Evolutionary conservation across 306 rosid genomes (phyloP).

Genomic region (Betula pendula): DNA sequence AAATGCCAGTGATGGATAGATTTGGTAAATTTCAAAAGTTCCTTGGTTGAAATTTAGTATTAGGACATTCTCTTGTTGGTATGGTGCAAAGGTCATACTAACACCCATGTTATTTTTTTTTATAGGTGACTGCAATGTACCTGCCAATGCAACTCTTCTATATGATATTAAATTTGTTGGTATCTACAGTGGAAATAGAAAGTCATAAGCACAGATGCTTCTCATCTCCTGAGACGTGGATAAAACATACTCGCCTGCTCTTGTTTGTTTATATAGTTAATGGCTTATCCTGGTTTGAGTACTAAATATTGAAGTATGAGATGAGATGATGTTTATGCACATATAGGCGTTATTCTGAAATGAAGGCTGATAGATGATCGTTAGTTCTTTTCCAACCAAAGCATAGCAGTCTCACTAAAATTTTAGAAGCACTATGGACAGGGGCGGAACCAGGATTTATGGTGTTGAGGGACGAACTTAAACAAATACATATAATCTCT

Average conservation of each 20-base stretch:
- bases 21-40: not conserved
- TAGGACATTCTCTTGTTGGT: slow-evolving; percentile 17
- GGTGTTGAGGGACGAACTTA: no score
- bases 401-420: not conserved
- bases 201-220: no score
- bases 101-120: slow-evolving; percentile 26
- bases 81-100: slow-evolving; percentile 20
- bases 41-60: slow-evolving; percentile 6
- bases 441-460: no score
- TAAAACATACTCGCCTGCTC: not conserved
- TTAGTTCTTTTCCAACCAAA: slow-evolving; percentile 9
- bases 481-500: no score
- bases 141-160: slow-evolving; percentile 85
- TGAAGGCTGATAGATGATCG: not conserved
- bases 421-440: not conserved
- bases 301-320: not conserved
- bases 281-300: slow-evolving; percentile 2
- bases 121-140: slow-evolving; percentile 94
- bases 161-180: slow-evolving; percentile 77
- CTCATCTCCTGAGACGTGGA: not conserved
- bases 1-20: not conserved
- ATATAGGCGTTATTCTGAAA: not conserved
- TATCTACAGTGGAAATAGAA: slow-evolving; percentile 76
- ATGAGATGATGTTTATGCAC: not conserved
- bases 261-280: not conserved